phyloP scores from a whole-genome alignment of 768 basidiomycete genomes.

The Hypsizygus marmoreus region DNA sequence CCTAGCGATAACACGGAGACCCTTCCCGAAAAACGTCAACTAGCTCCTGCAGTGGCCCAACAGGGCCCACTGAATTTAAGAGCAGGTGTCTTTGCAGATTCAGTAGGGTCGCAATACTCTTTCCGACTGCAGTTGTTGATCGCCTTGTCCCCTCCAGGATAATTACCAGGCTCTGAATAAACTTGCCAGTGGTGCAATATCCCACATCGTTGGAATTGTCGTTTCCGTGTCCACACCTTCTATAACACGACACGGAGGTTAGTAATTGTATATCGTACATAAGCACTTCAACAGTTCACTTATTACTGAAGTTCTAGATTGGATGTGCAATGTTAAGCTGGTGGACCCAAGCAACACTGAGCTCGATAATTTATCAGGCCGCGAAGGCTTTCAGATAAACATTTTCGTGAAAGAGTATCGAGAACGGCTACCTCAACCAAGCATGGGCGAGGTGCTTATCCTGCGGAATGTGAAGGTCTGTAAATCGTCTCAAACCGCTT shows the following conservation, averaged over 20 bases:
- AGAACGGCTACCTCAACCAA: conserved; percentile 53
- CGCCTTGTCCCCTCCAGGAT: conserved; percentile 10
- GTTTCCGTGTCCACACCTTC: conserved; percentile 14
- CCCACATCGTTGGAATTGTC: conserved; percentile 27
- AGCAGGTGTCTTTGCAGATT: too few relatives aligned
- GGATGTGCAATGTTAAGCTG: conserved; percentile 43
- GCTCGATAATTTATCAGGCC: conserved; percentile 21
- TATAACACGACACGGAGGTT: conserved; percentile 25
- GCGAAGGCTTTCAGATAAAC: conserved; percentile 38
- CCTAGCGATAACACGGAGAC: too few relatives aligned
- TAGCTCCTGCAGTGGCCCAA: too few relatives aligned
- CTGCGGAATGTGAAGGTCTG: conserved; percentile 52
- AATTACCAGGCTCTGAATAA: conserved; percentile 14
- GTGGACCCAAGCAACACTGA: conserved; percentile 54
- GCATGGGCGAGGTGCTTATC: conserved; percentile 52
- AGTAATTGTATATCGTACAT: background rate
- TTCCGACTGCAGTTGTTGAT: too few relatives aligned
- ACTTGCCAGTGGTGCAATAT: background rate
- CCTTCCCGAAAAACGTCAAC: too few relatives aligned
- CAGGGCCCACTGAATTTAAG: too few relatives aligned
- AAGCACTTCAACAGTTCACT: background rate
- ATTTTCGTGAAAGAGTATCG: conserved; percentile 52
- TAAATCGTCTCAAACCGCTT: too few relatives aligned
- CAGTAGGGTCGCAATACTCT: too few relatives aligned
- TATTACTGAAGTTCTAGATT: conserved; percentile 38